Conservation (phyloP, 257 asterid genomes). For the Solanum okadae region DNA sequence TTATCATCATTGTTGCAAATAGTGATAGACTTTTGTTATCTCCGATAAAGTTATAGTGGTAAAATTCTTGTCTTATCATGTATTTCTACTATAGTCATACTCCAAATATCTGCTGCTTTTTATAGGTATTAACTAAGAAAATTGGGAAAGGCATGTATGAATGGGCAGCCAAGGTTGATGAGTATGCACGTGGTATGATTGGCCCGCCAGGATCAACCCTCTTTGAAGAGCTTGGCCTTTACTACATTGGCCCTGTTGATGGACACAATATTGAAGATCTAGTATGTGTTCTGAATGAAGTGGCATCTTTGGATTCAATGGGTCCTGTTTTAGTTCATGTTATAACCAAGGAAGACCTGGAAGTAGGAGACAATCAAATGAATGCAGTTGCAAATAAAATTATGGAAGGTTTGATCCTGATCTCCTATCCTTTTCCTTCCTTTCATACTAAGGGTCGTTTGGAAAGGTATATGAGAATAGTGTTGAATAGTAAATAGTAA, state of each 20-base stretch:
- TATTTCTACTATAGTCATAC: not conserved
- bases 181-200: constrained; percentile 87
- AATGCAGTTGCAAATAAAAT: constrained; percentile 11
- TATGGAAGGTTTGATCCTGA: constrained; percentile 24
- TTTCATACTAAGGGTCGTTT: not conserved
- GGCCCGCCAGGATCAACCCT: constrained; percentile 95
- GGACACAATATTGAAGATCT: constrained; percentile 92
- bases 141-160: constrained; percentile 80
- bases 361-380: constrained; percentile 17
- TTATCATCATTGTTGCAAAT: not conserved
- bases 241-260: constrained; percentile 90
- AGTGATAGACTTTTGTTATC: not conserved
- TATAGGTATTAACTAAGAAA: constrained; percentile 68
- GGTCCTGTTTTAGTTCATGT: constrained; percentile 92
- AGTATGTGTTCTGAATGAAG: constrained; percentile 65
- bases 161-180: constrained; percentile 95
- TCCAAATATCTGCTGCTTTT: constrained; percentile 9
- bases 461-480: not conserved
- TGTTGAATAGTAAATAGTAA: not conserved
- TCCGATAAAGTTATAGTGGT: not conserved
- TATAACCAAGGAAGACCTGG: constrained; percentile 50
- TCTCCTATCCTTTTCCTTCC: not conserved
- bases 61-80: not conserved
- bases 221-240: constrained; percentile 90
- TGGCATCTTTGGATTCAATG: constrained; percentile 77